A percentile compares a stretch with the other conserved stretches of the same genome.
Conservation (phyloP, 2,329 filamentous ascomycete species). For the Colletotrichum musae region DNA sequence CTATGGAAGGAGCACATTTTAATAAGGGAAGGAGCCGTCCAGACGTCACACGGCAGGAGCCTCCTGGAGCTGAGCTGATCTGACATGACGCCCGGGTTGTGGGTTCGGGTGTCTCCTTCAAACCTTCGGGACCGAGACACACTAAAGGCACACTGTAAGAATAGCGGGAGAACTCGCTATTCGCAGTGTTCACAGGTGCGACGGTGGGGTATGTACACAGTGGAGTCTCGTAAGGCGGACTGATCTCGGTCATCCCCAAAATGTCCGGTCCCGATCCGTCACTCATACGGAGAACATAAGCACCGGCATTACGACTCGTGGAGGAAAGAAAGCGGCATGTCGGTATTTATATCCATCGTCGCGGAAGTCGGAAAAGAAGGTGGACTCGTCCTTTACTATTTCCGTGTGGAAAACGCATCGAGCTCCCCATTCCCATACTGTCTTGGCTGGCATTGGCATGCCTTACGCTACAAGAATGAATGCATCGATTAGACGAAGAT, state of each 20-base stretch:
- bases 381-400: background rate
- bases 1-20: background rate
- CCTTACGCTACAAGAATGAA: no score
- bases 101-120: background rate
- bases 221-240: conserved; percentile 19
- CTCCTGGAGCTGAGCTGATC: no score
- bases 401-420: no score
- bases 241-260: conserved; percentile 39
- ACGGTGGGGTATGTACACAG: background rate
- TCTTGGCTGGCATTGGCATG: no score
- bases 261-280: conserved; percentile 35
- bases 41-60: background rate
- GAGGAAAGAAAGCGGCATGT: background rate
- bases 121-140: conserved; percentile 13
- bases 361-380: background rate
- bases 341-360: background rate
- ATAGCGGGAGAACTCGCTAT: no score
- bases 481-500: no score
- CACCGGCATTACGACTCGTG: background rate
- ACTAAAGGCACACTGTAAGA: no score
- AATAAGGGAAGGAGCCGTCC: no score
- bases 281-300: background rate
- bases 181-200: background rate
- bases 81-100: background rate
- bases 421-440: no score